Evolutionary conservation across 441 rosid genomes (phyloP), one percentile per base, ranked within the genome.

Genomic region (Pelargonium citronellum): DNA sequence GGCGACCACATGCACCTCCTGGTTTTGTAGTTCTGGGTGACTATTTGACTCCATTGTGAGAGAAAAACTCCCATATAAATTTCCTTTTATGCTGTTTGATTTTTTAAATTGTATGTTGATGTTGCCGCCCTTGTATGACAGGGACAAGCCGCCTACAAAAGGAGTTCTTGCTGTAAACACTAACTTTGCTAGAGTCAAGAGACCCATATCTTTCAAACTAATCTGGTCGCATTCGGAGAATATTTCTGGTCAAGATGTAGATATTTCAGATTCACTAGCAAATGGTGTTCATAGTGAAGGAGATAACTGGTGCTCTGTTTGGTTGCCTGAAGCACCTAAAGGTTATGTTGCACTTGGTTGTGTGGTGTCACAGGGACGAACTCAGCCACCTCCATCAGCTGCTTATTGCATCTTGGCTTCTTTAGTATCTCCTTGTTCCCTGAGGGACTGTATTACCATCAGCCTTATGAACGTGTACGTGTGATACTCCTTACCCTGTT

Each of bases 1-100:
- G 99, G 99, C 87, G 92, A 72, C 96, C 99, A 41, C 85, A 78
- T 76, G 96, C 97, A 66, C 98, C 99, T 10, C 90, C 96, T 65
- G 98, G 99, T 67, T 95, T 89, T 92, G 97, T 95, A 41, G 84
- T 91, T 75, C 95, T 95, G 72, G 97, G 99, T 68, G 99, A 95
- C 83, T 92, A 81, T 83, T 68, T 95, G 81, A 92, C 96, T 30
- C 98, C 99, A 79, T 72, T 74, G 99, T 95, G 34, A 80, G 99
- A 87, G 70, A 71, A 66, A 65, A 5, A 44, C 34, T 73, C 63
- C 68, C 4, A 47, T 30, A 60, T 34, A 53, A 27, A 66, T 57
- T 77, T 53, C 63, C 63, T 73, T 72, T 53, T 73, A 66, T 67
- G 77, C 49, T 13, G 13, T 44, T 69, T 66, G 24, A 65, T 62